A percentile compares a stretch with the other conserved stretches of the same genome.
Conservation (phyloP, 2,329 filamentous ascomycete species). For the Verruconis gallopava region DNA sequence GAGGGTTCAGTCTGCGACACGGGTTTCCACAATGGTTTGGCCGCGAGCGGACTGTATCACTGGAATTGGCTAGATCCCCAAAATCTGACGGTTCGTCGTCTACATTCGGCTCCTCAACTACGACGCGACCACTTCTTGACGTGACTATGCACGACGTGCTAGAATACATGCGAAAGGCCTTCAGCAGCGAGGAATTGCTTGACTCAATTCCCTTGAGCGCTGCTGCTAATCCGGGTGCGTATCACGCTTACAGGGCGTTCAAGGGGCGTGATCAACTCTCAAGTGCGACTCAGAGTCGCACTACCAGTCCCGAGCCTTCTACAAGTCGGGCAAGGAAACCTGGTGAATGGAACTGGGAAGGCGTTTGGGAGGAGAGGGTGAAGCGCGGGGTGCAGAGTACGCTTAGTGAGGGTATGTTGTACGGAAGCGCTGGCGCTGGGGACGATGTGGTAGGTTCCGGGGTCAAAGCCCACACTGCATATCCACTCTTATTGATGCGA, state of each 20-base stretch:
- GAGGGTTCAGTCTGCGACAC: slow-evolving; percentile 79
- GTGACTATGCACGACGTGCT: slow-evolving; percentile 56
- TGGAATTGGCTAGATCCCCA: background rate
- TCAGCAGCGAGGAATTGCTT: slow-evolving; percentile 63
- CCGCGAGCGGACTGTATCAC: slow-evolving; percentile 15
- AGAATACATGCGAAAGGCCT: slow-evolving; percentile 68
- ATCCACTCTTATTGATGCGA: slow-evolving; percentile 9
- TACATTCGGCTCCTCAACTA: background rate
- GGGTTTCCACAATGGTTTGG: slow-evolving; percentile 86
- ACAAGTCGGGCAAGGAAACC: slow-evolving; percentile 40
- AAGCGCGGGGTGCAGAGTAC: slow-evolving; percentile 65
- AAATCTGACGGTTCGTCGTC: background rate
- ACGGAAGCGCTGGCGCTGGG: slow-evolving; percentile 37
- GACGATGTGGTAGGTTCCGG: slow-evolving; percentile 10
- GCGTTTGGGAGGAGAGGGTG: slow-evolving; percentile 87
- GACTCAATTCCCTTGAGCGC: slow-evolving; percentile 69
- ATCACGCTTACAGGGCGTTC: slow-evolving; percentile 82
- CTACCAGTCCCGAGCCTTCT: slow-evolving; percentile 3
- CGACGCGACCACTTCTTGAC: slow-evolving; percentile 13
- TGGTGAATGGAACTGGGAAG: slow-evolving; percentile 94
- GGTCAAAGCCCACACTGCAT: slow-evolving; percentile 8
- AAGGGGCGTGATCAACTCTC: slow-evolving; percentile 26
- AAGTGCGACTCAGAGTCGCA: slow-evolving; percentile 10
- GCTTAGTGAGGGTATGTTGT: slow-evolving; percentile 67
- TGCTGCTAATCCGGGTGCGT: slow-evolving; percentile 80